These are phyloP conservation scores for Acacia acuminata DNA, from an alignment of 306 rosid species.

Conservation along the genomic window DNA sequence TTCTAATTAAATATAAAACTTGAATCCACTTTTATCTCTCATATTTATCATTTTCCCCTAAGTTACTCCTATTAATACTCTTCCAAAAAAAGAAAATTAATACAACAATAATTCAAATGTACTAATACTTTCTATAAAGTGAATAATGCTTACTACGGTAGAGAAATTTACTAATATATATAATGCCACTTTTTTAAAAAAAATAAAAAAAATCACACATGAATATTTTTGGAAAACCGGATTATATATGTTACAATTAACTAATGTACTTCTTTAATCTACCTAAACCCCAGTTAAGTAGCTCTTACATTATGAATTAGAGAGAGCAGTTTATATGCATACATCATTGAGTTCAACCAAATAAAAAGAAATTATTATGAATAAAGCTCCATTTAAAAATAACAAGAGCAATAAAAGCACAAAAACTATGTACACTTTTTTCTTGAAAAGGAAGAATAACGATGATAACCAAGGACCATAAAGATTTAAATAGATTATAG, in stretches of 20 bases:
- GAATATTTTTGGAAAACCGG: neutral
- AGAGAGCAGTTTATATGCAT: too few species aligned
- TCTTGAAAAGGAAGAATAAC: neutral
- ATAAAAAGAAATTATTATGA: neutral
- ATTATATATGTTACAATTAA: too few species aligned
- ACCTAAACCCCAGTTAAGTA: too few species aligned
- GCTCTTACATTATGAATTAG: too few species aligned
- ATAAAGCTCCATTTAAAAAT: neutral
- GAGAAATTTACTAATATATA: neutral
- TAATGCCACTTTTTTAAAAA: neutral
- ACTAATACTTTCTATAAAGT: too few species aligned
- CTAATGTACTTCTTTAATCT: too few species aligned
- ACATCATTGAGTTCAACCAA: neutral
- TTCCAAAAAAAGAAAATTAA: too few species aligned
- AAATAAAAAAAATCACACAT: neutral
- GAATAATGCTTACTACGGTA: neutral
- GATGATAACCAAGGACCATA: constrained; percentile 10
- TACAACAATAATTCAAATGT: too few species aligned
- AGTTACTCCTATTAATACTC: neutral
- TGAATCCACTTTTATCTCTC: neutral
- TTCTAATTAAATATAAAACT: too few species aligned
- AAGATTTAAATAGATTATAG: constrained; percentile 14
- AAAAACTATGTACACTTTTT: neutral
- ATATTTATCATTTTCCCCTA: neutral
- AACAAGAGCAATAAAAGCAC: neutral